Conservation (phyloP, 108 stramenopile species). For the Aureococcus anophagefferens region DNA sequence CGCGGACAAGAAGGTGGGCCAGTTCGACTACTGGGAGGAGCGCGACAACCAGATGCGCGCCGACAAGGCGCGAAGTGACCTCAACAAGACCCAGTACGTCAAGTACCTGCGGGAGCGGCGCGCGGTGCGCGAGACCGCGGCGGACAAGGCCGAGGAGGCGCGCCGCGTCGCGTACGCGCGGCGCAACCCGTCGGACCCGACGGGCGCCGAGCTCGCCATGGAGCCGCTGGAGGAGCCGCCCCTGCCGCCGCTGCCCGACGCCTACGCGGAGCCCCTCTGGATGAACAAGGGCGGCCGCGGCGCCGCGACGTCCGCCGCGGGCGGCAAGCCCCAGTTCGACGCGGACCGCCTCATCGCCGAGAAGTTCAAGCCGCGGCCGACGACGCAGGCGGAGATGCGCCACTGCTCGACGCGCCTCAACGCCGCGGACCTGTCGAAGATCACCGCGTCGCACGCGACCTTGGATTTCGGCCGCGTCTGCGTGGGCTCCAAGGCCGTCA, state of each 20-base stretch:
- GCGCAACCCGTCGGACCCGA: slow-evolving; percentile 8
- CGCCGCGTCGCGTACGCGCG: too few relatives aligned
- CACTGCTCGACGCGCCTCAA: slow-evolving; percentile 37
- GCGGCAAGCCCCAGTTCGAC: slow-evolving; percentile 12
- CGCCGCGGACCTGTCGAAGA: slow-evolving; percentile 11
- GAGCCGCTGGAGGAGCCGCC: slow-evolving; percentile 7
- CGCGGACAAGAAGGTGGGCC: background rate
- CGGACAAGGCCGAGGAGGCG: slow-evolving; percentile 3
- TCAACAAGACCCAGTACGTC: background rate
- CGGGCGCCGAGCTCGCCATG: slow-evolving; percentile 3
- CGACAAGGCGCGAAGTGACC: background rate
- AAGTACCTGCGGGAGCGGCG: background rate
- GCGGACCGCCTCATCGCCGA: slow-evolving; percentile 39
- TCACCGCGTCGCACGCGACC: slow-evolving; percentile 9
- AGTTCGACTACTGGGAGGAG: background rate
- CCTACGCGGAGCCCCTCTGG: slow-evolving; percentile 4
- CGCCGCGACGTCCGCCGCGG: slow-evolving; percentile 2
- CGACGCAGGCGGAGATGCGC: slow-evolving; percentile 44
- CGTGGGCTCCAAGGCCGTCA: slow-evolving; percentile 19
- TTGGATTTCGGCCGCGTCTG: slow-evolving; percentile 34
- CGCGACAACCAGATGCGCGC: slow-evolving; percentile 1
- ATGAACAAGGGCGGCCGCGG: background rate
- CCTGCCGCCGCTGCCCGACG: slow-evolving; percentile 15
- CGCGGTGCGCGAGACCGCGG: background rate
- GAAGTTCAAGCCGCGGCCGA: slow-evolving; percentile 40